These are phyloP conservation scores for Ampelomyces quisqualis DNA, from an alignment of 2,329 filamentous ascomycete species.

Conservation along the genomic window DNA sequence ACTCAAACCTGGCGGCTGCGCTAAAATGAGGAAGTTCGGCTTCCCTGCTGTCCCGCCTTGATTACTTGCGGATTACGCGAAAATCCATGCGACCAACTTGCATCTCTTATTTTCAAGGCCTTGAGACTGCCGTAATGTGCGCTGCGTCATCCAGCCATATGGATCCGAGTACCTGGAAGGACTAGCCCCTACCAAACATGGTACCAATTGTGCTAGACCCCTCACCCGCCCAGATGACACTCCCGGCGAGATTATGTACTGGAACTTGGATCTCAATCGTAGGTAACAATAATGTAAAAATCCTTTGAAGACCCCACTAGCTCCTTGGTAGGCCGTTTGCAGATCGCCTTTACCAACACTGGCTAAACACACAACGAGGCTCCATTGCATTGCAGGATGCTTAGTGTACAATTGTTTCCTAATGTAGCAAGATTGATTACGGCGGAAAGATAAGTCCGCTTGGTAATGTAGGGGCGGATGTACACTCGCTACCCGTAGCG, in stretches of 20 bases:
- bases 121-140: too few species aligned
- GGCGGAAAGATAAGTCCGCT: constrained; percentile 11
- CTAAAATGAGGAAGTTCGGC: too few species aligned
- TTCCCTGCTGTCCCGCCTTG: too few species aligned
- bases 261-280: not conserved
- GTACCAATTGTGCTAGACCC: too few species aligned
- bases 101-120: too few species aligned
- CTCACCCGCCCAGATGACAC: too few species aligned
- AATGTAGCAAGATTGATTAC: constrained; percentile 12
- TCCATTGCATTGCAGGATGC: not conserved
- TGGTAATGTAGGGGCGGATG: not conserved
- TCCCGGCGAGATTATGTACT: not conserved
- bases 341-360: not conserved
- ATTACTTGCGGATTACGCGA: too few species aligned
- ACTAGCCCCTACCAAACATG: too few species aligned
- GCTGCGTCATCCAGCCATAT: too few species aligned
- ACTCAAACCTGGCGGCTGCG: too few species aligned
- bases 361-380: not conserved
- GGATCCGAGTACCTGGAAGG: too few species aligned
- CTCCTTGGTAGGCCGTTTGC: not conserved
- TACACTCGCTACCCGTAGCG: not conserved
- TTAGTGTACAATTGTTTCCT: constrained; percentile 1
- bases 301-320: not conserved
- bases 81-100: too few species aligned
- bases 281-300: not conserved